Base-by-base conservation (phyloP, 75 land plant genomes). In the Pseudotsuga menziesii region DNA sequence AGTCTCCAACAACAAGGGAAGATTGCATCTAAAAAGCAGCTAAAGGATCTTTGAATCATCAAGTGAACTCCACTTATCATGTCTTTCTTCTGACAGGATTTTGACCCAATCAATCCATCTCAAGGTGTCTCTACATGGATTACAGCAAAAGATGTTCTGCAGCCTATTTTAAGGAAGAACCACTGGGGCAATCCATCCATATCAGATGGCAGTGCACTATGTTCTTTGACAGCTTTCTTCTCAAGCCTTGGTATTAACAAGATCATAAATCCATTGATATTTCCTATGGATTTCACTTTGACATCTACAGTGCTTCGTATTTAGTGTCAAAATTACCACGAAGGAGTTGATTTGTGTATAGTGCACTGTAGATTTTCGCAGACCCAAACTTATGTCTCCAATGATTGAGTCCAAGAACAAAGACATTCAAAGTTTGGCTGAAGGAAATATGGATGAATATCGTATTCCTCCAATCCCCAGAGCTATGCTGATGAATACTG, bases 241-340 rank as follows among this genome's bases (percentile, higher is more conserved):
- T 69, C 72, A 69, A 69, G 25, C 52, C 44, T 69, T 41, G 72
- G 72, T 69, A 69, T 69, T 20, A 20, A 69, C 9, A 69, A 39
- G 23, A 41, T 36, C 20, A 69, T 15, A 11, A 39, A 36, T 39
- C 39, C 41, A 19, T 9, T 41, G 19, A 11, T 41, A 39, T 22
- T 69, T 39, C 35, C 13, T 9, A 69, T 69, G 39, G 48, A 1
- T 20, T 69, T 35, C n/a, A 69, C 44, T 41, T 69, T 39, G 8
- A 39, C 39, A 12, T 69, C 36, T 69, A 19, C 44, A 69, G 11
- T 41, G 25, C 52, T 69, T 48, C 11, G 11, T 48, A 48, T 48
- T 1, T 8, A 48, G 52, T 48, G 9, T 48, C 0, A 12, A 48
- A 48, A 48, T 8, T 48, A 0, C 52, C 0, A 48, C 9, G 52